These are phyloP conservation scores for Sporothrix humicola DNA, from an alignment of 2,329 filamentous ascomycete genomes.

Conservation along the genomic window DNA sequence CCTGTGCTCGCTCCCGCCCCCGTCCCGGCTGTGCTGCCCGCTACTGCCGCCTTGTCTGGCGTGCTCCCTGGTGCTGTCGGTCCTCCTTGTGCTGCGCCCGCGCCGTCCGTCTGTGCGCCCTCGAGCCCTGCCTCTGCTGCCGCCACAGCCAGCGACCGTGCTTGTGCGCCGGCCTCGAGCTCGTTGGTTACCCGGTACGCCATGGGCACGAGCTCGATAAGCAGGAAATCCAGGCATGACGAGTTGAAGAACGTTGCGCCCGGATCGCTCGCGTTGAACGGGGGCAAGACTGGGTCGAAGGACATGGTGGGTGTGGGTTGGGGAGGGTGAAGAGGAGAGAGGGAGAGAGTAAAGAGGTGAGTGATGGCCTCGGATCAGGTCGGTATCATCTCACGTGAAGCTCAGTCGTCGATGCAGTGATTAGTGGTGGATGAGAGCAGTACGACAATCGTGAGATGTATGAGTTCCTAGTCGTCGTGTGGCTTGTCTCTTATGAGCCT, in stretches of 20 bases:
- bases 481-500: background rate
- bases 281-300: conserved; percentile 71
- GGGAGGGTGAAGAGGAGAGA: background rate
- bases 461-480: background rate
- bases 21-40: conserved; percentile 24
- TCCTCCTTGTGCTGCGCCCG: conserved; percentile 27
- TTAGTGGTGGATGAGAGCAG: background rate
- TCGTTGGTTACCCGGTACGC: conserved; percentile 84
- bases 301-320: conserved; percentile 60
- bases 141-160: conserved; percentile 47
- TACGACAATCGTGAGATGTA: background rate
- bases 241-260: conserved; percentile 75
- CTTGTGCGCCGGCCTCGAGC: conserved; percentile 57
- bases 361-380: background rate
- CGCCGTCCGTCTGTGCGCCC: conserved; percentile 32
- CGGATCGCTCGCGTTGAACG: conserved; percentile 75
- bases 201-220: conserved; percentile 96
- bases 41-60: conserved; percentile 33
- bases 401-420: background rate
- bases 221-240: conserved; percentile 88
- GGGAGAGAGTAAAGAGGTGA: background rate
- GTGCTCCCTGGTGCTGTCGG: background rate
- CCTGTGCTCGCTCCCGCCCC: background rate
- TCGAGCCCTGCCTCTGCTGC: conserved; percentile 35
- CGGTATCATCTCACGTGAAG: background rate